These are phyloP conservation scores for Usnea hakonensis DNA, from an alignment of 495 filamentous ascomycete species.

Conservation along the genomic window DNA sequence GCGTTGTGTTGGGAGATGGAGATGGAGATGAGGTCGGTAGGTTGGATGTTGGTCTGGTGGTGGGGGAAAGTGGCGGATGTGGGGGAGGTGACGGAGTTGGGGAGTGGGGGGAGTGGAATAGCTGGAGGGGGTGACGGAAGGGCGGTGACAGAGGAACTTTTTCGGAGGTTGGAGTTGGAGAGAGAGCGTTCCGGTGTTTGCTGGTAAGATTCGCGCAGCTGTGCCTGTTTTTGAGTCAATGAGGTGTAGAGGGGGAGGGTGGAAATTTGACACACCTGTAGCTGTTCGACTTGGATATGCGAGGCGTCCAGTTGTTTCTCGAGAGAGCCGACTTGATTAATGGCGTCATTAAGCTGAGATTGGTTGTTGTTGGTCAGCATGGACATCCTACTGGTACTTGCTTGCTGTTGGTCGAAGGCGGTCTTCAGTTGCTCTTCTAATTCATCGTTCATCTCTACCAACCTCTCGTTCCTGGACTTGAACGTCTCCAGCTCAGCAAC, in stretches of 20 bases:
- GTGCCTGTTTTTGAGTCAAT: conserved; percentile 22
- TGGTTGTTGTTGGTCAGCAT: conserved; percentile 54
- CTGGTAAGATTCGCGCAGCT: conserved; percentile 30
- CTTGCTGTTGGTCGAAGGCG: conserved; percentile 88
- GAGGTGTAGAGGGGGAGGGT: not conserved
- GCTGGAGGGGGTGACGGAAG: conserved; percentile 84
- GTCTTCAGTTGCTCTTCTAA: conserved; percentile 93
- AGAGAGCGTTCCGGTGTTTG: conserved; percentile 57
- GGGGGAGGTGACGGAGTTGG: conserved; percentile 73
- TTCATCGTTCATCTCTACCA: conserved; percentile 83
- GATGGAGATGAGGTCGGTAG: conserved; percentile 73
- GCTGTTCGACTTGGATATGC: conserved; percentile 42
- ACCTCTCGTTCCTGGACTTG: conserved; percentile 64
- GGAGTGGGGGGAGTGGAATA: conserved; percentile 91
- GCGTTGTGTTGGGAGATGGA: conserved; percentile 60
- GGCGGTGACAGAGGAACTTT: conserved; percentile 72
- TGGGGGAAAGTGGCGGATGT: conserved; percentile 77
- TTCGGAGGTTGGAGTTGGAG: conserved; percentile 68
- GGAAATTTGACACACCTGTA: conserved; percentile 33
- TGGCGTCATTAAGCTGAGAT: conserved; percentile 42
- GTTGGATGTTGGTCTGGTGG: conserved; percentile 57
- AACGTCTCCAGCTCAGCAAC: conserved; percentile 51
- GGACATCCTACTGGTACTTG: conserved; percentile 66
- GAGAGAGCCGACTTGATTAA: conserved; percentile 36
- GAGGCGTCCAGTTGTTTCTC: conserved; percentile 49